Conservation (phyloP, 306 rosid genomes). For the Crotalaria pallida region DNA sequence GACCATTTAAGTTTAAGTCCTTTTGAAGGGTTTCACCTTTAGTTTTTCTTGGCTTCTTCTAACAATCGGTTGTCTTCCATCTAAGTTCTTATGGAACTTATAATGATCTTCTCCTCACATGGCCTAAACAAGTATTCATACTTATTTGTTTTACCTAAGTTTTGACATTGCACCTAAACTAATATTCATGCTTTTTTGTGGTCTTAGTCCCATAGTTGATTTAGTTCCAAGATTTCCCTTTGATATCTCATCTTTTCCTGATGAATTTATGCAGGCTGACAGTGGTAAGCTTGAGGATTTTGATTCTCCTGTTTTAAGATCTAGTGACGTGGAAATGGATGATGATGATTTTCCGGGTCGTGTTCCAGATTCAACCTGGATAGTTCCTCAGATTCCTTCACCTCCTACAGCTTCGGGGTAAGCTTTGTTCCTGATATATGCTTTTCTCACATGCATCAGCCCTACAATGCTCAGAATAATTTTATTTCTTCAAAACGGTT, state of each 20-base stretch:
- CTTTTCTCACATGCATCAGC: conserved; percentile 17
- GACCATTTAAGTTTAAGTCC: too few relatives aligned
- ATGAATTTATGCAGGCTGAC: conserved; percentile 51
- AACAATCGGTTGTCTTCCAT: too few relatives aligned
- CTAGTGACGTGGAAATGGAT: conserved; percentile 44
- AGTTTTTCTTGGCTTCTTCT: too few relatives aligned
- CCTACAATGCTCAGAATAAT: conserved; percentile 8
- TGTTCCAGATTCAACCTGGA: conserved; percentile 65
- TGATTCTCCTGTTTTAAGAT: conserved; percentile 43
- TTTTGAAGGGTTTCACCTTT: too few relatives aligned
- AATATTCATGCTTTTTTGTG: background rate
- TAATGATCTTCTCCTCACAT: too few relatives aligned
- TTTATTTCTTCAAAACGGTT: conserved; percentile 18
- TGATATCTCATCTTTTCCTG: background rate
- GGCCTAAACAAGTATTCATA: background rate
- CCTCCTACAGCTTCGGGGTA: conserved; percentile 75
- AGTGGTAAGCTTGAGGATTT: conserved; percentile 55
- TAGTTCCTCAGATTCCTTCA: conserved; percentile 70
- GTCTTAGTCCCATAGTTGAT: background rate
- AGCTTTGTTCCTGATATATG: conserved; percentile 47
- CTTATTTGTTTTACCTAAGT: background rate
- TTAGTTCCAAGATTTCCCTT: conserved; percentile 3
- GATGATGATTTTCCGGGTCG: conserved; percentile 42
- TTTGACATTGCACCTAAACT: background rate
- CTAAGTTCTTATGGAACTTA: too few relatives aligned